Base-by-base conservation (phyloP, 2,329 filamentous ascomycete genomes). In the Cladosporium phlei region DNA sequence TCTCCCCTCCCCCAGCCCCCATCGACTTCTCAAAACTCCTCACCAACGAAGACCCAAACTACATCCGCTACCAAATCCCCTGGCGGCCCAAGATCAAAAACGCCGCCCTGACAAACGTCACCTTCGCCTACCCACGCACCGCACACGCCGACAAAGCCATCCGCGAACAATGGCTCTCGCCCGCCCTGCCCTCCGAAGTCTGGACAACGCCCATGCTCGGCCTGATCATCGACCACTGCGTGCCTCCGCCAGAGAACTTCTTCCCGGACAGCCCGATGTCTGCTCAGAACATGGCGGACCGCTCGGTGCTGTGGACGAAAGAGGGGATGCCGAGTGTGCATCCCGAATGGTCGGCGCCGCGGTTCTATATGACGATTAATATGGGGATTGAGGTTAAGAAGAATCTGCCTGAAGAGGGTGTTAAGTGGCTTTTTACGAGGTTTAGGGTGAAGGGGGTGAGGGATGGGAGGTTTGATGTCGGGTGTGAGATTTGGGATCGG, bases 361-460 rank as follows among this genome's bases (percentile, higher is more conserved):
- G 50, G 19, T 51, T 46, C 17, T 55, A 54, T 34, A 50, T 52
- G n/a, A 55, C 51, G 11, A 43, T 52, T 11, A 48, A 39, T 14
- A 51, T 57, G 49, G 52, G 33, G 14, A 48, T 56, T 24, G 52
- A 56, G 24, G 46, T 56, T 16, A 55, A 55, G 34, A 38, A 48
- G 25, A 46, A 40, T 17, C 24, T 57, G 25, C 54, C 55, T 1
- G 16, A 11, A 33, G 50, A 53, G 25, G 55, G 55, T 2, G 51
- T 42, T 14, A 52, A 56, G 38, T 57, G 55, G 55, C 16, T 57
- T 29, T 48, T 42, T 11, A 25, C 52, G 33, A 38, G 52, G 17
- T 46, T 47, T 46, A 35, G 46, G n/a, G 53, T 51, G 35, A 55
- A 52, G 42, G 52, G 47, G 24, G 27, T 52, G 28, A 33, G 49